Conservation (phyloP, 2,329 filamentous ascomycete species). For the Paecilomyces sp. region DNA sequence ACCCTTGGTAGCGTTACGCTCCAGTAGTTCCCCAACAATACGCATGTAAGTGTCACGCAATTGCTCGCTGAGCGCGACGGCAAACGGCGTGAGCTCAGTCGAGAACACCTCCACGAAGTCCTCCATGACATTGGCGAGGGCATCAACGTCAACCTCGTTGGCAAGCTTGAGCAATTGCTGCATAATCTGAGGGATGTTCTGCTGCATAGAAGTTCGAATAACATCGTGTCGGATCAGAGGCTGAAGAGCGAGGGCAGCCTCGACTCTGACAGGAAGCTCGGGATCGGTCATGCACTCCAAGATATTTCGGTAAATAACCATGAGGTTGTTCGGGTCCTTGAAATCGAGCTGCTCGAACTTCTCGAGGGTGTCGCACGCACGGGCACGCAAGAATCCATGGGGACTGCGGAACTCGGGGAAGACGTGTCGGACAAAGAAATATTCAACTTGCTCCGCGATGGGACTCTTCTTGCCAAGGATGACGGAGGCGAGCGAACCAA, state of each 20-base stretch:
- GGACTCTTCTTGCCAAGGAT: constrained; percentile 97
- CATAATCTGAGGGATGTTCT: constrained; percentile 98
- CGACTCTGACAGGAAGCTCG: constrained; percentile 89
- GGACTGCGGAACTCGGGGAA: constrained; percentile 95
- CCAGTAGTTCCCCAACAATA: constrained; percentile 84
- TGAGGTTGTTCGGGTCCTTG: constrained; percentile 90
- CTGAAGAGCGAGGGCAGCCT: constrained; percentile 87
- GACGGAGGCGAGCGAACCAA: constrained; percentile 86
- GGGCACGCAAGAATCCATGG: constrained; percentile 85
- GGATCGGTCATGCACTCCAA: constrained; percentile 92
- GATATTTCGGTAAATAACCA: constrained; percentile 94
- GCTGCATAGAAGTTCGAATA: constrained; percentile 91
- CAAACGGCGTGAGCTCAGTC: constrained; percentile 92
- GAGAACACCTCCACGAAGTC: constrained; percentile 99
- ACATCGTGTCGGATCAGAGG: constrained; percentile 92
- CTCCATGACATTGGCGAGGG: constrained; percentile 97
- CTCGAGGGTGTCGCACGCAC: constrained; percentile 94
- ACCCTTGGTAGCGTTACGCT: constrained; percentile 70
- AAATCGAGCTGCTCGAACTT: constrained; percentile 98
- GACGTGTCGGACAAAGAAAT: constrained; percentile 96
- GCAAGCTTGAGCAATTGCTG: constrained; percentile 94
- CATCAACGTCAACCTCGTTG: constrained; percentile 96
- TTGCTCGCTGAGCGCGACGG: constrained; percentile 91
- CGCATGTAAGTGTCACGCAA: constrained; percentile 91
- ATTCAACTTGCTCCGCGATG: constrained; percentile 94